These are phyloP conservation scores for Kluyveromyces dobzhanskii DNA, from an alignment of 805 yeast species.

Conservation along the genomic window DNA sequence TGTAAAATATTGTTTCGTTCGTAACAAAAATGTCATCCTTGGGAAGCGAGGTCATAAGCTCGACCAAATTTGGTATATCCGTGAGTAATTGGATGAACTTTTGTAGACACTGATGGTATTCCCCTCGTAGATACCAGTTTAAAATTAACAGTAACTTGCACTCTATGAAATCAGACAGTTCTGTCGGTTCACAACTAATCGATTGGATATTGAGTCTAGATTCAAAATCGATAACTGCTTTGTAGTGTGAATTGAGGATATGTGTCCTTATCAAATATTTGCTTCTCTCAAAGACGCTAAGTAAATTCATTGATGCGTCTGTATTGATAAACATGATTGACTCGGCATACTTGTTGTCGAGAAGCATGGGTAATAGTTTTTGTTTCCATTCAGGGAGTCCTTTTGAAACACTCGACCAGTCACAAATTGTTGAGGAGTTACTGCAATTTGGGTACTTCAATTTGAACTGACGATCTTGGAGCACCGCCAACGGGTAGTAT, in stretches of 20 bases:
- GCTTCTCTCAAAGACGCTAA: neutral
- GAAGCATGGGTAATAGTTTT: slow-evolving; percentile 1
- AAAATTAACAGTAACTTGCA: slow-evolving; percentile 1
- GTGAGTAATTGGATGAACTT: slow-evolving; percentile 1
- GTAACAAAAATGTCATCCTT: neutral
- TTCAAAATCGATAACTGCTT: slow-evolving; percentile 3
- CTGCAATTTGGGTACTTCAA: neutral
- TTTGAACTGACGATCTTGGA: neutral
- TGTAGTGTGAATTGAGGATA: slow-evolving; percentile 1
- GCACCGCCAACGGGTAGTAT: neutral
- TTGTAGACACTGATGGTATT: slow-evolving; percentile 1
- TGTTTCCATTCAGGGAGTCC: neutral
- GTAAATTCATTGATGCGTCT: neutral
- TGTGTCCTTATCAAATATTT: slow-evolving; percentile 1
- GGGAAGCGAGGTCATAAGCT: neutral
- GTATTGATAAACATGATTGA: slow-evolving; percentile 2
- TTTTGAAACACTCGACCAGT: neutral
- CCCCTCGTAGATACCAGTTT: slow-evolving; percentile 2
- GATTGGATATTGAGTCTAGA: neutral
- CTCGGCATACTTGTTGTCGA: slow-evolving; percentile 1
- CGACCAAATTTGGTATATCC: slow-evolving; percentile 1
- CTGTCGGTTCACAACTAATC: neutral
- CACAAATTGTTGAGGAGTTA: too few species aligned
- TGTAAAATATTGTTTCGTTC: neutral
- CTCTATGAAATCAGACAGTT: neutral